Base-by-base conservation (phyloP, 768 basidiomycete genomes). In the Xanthoconium stramineum region DNA sequence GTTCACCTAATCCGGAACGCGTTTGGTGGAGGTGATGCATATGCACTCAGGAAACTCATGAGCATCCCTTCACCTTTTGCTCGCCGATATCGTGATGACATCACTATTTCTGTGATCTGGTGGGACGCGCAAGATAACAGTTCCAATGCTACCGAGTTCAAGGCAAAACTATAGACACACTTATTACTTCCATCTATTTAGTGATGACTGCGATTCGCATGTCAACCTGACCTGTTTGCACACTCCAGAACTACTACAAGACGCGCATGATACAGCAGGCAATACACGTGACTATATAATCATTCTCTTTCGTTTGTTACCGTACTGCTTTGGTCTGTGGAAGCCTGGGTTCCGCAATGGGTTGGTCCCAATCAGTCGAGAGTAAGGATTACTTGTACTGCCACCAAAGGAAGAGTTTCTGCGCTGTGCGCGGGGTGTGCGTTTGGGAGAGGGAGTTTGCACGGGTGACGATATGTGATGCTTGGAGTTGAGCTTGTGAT, bases 1-100 rank as follows among this genome's bases (percentile, higher is more conserved):
- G 83, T 88, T 38, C 94, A 95, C 71, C 75, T 96, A 17, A 91
- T 95, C 55, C 80, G 93, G 58, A 96, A 96, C 66, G 91, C 93
- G n/a, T 84, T 94, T 56, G 91, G 91, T n/a, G 92, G 94, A 32
- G 89, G 82, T 3, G 82, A 94, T 65, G 76, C 80, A 52, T 65
- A 55, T 46, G 71, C 72, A 48, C 76, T 95, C 56, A 79, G 84
- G 48, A 78, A 75, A 66, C 58, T 83, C 53, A 73, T 94, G 65
- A 93, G 91, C 69, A 93, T 95, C 44, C 90, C 92, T n/a, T 77
- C 89, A 6, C 90, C 91, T 15, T 72, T 82, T 60, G 85, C 91
- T 29, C 78, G 93, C 63, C 77, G 87, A 52, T 89, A 84, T 67
- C 79, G 93, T 43, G 93, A 95, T 65, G 93, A 95, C 69, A 80